Base-by-base conservation (phyloP, 345 rosid species). In the Populus tremula region DNA sequence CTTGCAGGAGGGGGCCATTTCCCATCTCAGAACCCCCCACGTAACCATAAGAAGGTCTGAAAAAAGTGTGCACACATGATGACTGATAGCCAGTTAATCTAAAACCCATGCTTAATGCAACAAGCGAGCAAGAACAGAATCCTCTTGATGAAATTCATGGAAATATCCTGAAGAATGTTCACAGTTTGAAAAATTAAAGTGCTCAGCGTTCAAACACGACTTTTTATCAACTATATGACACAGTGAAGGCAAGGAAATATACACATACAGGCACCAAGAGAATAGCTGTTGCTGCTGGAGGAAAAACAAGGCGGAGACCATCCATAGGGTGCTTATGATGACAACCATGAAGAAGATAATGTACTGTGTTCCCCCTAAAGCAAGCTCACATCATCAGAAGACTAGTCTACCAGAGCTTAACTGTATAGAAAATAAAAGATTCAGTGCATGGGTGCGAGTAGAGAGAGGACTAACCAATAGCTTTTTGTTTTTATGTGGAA, bases 241-340 rank as follows among this genome's bases (percentile, higher is more conserved):
- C 8, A 76, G 27, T 36, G 13, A 31, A 54, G 29, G 6, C 1
- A 54, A 11, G 69, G 10, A 23, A 59, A 27, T 53, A 59, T 50
- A 47, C 10, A 82, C 94, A 75, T 84, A 92, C 97, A 0, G 89
- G 90, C n/a, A 92, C 68, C 61, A 77, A 85, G 27, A 92, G 89
- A 50, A 92, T 71, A 70, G 97, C 95, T 47, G 95, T 77, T 33
- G 92, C 95, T 17, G 95, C 88, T 45, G 97, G 97, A 79, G 97
- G 97, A 73, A 91, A 91, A 74, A 92, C 97, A 82, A 92, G 97
- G 25, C 97, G 84, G 41, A 92, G 87, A 68, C 95, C 89, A 76
- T 92, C 97, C 90, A 90, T 92, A 21, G 98, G 98, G 90, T 92
- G 97, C 87, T 92, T 92, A 66, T 91, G 97, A 79, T 92, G 97